These are phyloP conservation scores for Tetracladium maxilliforme DNA, from an alignment of 2,329 filamentous ascomycete genomes.

Conservation along the genomic window DNA sequence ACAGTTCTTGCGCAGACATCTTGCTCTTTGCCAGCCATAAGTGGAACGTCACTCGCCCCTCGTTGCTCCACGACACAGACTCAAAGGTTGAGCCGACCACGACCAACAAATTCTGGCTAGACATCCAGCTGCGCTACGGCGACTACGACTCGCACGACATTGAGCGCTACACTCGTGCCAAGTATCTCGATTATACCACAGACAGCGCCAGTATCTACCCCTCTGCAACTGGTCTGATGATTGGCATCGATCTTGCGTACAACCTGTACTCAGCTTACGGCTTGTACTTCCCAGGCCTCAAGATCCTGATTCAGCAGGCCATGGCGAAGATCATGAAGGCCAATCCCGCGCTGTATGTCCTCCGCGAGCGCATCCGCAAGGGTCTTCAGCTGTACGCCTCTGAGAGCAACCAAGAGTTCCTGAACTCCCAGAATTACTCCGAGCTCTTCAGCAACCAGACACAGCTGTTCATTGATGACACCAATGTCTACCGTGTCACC, in stretches of 20 bases:
- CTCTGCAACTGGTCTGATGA: constrained; percentile 92
- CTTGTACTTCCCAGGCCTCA: constrained; percentile 96
- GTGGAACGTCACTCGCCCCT: constrained; percentile 94
- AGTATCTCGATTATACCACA: constrained; percentile 97
- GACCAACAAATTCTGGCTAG: constrained; percentile 98
- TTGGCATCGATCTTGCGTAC: constrained; percentile 93
- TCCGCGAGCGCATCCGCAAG: constrained; percentile 96
- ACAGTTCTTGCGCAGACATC: constrained; percentile 96
- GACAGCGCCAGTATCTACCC: constrained; percentile 99
- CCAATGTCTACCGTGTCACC: constrained; percentile 97
- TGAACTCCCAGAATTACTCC: constrained; percentile 99
- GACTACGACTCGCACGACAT: constrained; percentile 99
- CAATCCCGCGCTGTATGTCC: constrained; percentile 88
- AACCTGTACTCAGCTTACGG: constrained; percentile 97
- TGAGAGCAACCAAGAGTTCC: constrained; percentile 96
- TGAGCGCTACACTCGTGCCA: constrained; percentile 90
- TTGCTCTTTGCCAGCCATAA: constrained; percentile 94
- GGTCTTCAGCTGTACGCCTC: constrained; percentile 95
- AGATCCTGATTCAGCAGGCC: constrained; percentile 88
- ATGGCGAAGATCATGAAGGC: constrained; percentile 99
- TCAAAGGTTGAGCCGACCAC: constrained; percentile 87
- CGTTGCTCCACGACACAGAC: constrained; percentile 89
- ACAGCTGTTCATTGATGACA: constrained; percentile 97
- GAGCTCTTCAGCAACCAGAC: constrained; percentile 99
- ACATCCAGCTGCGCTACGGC: constrained; percentile 90